Evolutionary conservation across 768 basidiomycete species (phyloP).

Genomic region (Lentinula edodes): DNA sequence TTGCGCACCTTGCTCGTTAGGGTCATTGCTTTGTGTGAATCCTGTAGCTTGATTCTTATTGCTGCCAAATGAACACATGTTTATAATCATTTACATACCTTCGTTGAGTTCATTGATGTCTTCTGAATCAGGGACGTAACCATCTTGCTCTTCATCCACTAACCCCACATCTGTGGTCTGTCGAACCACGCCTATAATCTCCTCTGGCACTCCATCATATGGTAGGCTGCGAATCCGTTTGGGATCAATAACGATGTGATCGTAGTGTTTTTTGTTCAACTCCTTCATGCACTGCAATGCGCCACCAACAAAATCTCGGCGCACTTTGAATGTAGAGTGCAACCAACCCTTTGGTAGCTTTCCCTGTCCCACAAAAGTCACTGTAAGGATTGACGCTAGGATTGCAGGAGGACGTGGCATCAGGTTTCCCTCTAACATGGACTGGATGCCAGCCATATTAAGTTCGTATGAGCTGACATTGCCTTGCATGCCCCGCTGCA

Average conservation of each 20-base stretch:
- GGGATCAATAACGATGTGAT: constrained; percentile 20
- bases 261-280: constrained; percentile 25
- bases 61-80: background rate
- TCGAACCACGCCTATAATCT: background rate
- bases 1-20: too few relatives aligned
- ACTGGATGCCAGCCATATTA: constrained; percentile 17
- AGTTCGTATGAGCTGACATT: constrained; percentile 27
- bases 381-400: constrained; percentile 23
- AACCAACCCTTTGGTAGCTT: constrained; percentile 22
- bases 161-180: constrained; percentile 6
- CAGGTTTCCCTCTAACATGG: constrained; percentile 27
- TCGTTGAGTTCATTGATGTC: background rate
- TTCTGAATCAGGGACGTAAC: background rate
- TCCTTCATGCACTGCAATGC: constrained; percentile 26
- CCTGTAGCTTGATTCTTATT: too few relatives aligned
- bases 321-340: constrained; percentile 23
- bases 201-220: constrained; percentile 26
- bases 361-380: constrained; percentile 29
- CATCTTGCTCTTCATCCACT: constrained; percentile 9
- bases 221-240: constrained; percentile 18
- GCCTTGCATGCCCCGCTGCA: constrained; percentile 27
- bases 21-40: too few relatives aligned
- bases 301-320: constrained; percentile 17
- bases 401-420: constrained; percentile 25
- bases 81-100: background rate